phyloP scores from a whole-genome alignment of 1,284 basidiomycete species.

The Pyrrhoderma noxium region DNA sequence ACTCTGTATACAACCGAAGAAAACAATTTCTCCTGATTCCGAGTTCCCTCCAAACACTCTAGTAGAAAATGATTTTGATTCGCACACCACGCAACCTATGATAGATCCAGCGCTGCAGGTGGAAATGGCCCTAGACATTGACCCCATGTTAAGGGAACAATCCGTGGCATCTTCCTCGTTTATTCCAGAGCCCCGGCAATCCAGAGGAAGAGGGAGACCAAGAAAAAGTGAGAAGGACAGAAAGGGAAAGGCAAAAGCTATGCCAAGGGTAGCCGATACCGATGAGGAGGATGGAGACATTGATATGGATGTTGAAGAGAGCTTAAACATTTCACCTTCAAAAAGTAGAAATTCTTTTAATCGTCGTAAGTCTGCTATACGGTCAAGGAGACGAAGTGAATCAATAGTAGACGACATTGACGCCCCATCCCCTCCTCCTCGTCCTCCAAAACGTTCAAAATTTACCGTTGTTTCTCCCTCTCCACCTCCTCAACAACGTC shows the following conservation, averaged over 20 bases:
- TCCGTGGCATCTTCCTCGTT: slow-evolving; percentile 48
- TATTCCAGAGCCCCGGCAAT: slow-evolving; percentile 5
- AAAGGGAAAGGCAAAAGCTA: slow-evolving; percentile 24
- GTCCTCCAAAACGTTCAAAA: slow-evolving; percentile 15
- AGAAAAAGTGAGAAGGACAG: slow-evolving; percentile 22
- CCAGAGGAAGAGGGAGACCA: slow-evolving; percentile 21
- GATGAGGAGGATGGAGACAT: slow-evolving; percentile 19
- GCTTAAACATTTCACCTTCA: not conserved
- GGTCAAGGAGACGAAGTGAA: slow-evolving; percentile 11
- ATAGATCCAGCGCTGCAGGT: slow-evolving; percentile 15
- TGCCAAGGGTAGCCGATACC: not conserved
- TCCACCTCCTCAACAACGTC: slow-evolving; percentile 28
- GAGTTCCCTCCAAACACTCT: not conserved
- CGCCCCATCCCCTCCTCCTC: slow-evolving; percentile 11
- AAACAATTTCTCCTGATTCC: slow-evolving; percentile 16
- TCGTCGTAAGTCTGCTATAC: slow-evolving; percentile 4
- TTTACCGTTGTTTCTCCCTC: slow-evolving; percentile 23
- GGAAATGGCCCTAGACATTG: slow-evolving; percentile 12
- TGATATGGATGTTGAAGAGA: slow-evolving; percentile 26
- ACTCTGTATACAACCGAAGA: slow-evolving; percentile 33
- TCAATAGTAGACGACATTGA: slow-evolving; percentile 11
- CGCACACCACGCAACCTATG: slow-evolving; percentile 5
- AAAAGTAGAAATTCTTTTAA: slow-evolving; percentile 4
- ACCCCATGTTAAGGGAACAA: slow-evolving; percentile 25
- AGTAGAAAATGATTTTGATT: not conserved